Evolutionary conservation across 2,329 filamentous ascomycete genomes (phyloP), one percentile per base, ranked within the genome.

Genomic region (Proliferodiscus dingleyae): DNA sequence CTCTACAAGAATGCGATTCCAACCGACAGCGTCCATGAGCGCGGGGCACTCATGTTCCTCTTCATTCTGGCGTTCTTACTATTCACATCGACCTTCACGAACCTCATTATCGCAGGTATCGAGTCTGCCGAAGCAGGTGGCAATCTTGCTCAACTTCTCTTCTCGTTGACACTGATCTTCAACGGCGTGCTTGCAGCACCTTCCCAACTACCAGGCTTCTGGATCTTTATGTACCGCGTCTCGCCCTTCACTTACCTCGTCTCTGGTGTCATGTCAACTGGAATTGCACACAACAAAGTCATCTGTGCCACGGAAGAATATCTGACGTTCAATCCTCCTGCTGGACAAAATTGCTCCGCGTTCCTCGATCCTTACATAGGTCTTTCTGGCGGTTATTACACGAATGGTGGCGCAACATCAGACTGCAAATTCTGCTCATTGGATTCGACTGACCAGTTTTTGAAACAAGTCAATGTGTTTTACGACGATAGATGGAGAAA

Each of bases 231-330:
- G 82, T 91, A 91, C 66, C 79, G 85, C 37, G 68, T 89, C 39
- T 89, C 83, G 0, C 89, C 89, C 0, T 85, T 95, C 53, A 89
- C 85, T 0, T 95, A 94, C 62, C 68, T 90, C 15, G 78, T 91
- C 18, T 75, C 76, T 3, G 86, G 83, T 21, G 80, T 94, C 69
- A 64, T 90, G 0, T 75, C 81, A 0, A 77, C 77, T 0, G 85
- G 78, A 4, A 70, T 94, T 3, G 84, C 85, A 37, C 81, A 84
- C 58, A 79, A 78, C 0, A 41, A 67, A 0, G 80, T 90, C 24
- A 56, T 63, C 0, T 94, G 89, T 64, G 78, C 85, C 1, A 54
- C 63, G 6, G 85, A 84, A 60, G 89, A 95, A 62, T 73, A 78
- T 47, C 69, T 87, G 26, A 61, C 65, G 8, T 82, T 95, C 57